Evolutionary conservation across 129 eudicot species (phyloP).

Genomic region (Glebionis coronaria): DNA sequence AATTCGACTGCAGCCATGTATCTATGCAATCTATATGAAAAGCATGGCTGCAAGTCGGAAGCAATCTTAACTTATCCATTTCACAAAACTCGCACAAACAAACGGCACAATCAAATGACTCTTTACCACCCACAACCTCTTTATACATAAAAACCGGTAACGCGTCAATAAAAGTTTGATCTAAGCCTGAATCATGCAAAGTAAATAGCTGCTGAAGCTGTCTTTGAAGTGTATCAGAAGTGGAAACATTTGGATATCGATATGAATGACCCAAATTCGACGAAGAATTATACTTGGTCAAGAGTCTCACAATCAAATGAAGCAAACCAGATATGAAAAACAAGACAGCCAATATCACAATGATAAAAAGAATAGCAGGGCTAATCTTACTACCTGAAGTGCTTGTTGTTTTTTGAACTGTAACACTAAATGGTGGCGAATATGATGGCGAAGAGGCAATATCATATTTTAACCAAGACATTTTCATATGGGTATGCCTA

Average conservation of each 20-base stretch:
- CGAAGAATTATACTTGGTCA: conserved; percentile 34
- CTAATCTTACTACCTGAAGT: conserved; percentile 34
- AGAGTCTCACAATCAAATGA: conserved; percentile 45
- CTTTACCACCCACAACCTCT: conserved; percentile 43
- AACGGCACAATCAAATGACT: conserved; percentile 65
- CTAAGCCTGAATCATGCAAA: conserved; percentile 54
- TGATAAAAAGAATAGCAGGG: conserved; percentile 44
- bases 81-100: conserved; percentile 51
- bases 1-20: conserved; percentile 60
- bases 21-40: conserved; percentile 58
- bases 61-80: conserved; percentile 38
- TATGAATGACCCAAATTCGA: conserved; percentile 22
- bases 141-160: conserved; percentile 53
- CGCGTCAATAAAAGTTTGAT: conserved; percentile 46
- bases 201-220: conserved; percentile 59
- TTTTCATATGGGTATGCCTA: conserved; percentile 59
- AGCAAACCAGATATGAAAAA: conserved; percentile 57
- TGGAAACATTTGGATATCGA: conserved; percentile 30
- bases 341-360: conserved; percentile 43
- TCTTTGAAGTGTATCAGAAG: conserved; percentile 47
- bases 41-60: conserved; percentile 58
- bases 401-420: conserved; percentile 24
- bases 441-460: conserved; percentile 28
- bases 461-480: conserved; percentile 62
- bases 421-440: conserved; percentile 32